A percentile compares a stretch with the other conserved stretches of the same genome.
These are phyloP conservation scores for Cercophora sp. DNA, from an alignment of 495 filamentous ascomycete species.

Conservation along the genomic window DNA sequence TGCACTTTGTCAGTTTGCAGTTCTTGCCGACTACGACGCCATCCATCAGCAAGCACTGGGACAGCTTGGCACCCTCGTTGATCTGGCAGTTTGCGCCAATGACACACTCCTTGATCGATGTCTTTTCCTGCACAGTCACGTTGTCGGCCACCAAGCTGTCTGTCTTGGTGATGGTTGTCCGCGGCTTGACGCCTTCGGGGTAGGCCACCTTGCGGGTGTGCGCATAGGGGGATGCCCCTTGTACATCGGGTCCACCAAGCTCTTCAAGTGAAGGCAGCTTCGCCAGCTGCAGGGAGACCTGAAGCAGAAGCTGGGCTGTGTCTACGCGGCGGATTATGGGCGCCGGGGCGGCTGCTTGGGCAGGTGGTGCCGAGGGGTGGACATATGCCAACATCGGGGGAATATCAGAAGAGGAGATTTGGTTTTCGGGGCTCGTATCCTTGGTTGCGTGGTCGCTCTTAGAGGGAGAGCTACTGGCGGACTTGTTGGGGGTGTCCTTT, in stretches of 20 bases:
- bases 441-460: conserved; percentile 8
- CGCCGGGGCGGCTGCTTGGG: conserved; percentile 13
- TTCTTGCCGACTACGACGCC: conserved; percentile 75
- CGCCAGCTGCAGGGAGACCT: conserved; percentile 79
- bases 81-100: conserved; percentile 85
- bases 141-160: conserved; percentile 82
- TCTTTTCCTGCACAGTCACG: conserved; percentile 76
- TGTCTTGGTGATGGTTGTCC: conserved; percentile 67
- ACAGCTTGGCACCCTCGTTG: conserved; percentile 70
- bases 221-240: conserved; percentile 68
- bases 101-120: conserved; percentile 82
- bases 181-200: conserved; percentile 68
- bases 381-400: conserved; percentile 79
- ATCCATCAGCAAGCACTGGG: conserved; percentile 85
- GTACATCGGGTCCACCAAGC: conserved; percentile 44
- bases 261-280: conserved; percentile 67
- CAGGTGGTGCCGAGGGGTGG: conserved; percentile 44
- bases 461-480: background rate
- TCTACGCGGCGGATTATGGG: conserved; percentile 83
- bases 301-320: conserved; percentile 73
- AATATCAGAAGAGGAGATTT: conserved; percentile 39
- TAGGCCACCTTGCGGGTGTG: conserved; percentile 76
- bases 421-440: conserved; percentile 30
- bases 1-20: conserved; percentile 73
- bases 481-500: conserved; percentile 20